phyloP scores from a whole-genome alignment of 2,329 filamentous ascomycete species.

The Colletotrichum siamense region DNA sequence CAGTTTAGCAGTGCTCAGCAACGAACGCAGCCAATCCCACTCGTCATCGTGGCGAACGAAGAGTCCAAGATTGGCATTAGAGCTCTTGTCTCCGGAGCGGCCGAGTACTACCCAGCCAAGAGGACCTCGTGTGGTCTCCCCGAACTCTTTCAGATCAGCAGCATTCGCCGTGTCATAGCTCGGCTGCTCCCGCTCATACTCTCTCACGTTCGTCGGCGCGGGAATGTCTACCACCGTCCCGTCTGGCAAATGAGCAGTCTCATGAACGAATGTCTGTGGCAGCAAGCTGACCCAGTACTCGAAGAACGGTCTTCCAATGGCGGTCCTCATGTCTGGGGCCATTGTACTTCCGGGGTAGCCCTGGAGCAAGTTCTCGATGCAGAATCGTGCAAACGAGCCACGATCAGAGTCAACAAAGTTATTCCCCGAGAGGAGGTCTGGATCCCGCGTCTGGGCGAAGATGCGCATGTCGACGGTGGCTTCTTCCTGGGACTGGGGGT shows the following conservation, averaged over 20 bases:
- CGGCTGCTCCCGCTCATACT: not conserved
- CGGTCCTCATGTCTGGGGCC: slow-evolving; percentile 41
- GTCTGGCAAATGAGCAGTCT: slow-evolving; percentile 24
- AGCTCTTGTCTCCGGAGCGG: slow-evolving; percentile 40
- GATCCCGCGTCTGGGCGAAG: slow-evolving; percentile 43
- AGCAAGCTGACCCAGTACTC: slow-evolving; percentile 34
- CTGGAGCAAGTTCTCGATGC: slow-evolving; percentile 44
- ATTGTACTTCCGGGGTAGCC: slow-evolving; percentile 41
- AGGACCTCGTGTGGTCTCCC: not conserved
- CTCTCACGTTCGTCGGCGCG: not conserved
- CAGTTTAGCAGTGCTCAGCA: slow-evolving; percentile 40
- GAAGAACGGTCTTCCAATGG: slow-evolving; percentile 39
- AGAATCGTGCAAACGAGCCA: slow-evolving; percentile 36
- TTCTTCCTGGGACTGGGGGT: slow-evolving; percentile 45
- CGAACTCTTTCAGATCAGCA: not conserved
- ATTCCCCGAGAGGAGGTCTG: slow-evolving; percentile 16
- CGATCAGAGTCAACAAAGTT: slow-evolving; percentile 31
- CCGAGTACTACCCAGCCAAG: slow-evolving; percentile 13
- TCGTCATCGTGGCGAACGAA: slow-evolving; percentile 44
- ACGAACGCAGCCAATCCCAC: slow-evolving; percentile 43
- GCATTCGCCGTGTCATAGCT: not conserved
- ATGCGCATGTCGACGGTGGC: slow-evolving; percentile 51
- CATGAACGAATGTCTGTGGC: slow-evolving; percentile 26
- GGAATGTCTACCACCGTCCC: slow-evolving; percentile 22
- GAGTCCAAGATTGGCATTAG: slow-evolving; percentile 42